Percentiles rank a stretch among this genome's conserved stretches.
phyloP scores from a whole-genome alignment of 2,329 filamentous ascomycete species.

The Rhynchosporium secalis region DNA sequence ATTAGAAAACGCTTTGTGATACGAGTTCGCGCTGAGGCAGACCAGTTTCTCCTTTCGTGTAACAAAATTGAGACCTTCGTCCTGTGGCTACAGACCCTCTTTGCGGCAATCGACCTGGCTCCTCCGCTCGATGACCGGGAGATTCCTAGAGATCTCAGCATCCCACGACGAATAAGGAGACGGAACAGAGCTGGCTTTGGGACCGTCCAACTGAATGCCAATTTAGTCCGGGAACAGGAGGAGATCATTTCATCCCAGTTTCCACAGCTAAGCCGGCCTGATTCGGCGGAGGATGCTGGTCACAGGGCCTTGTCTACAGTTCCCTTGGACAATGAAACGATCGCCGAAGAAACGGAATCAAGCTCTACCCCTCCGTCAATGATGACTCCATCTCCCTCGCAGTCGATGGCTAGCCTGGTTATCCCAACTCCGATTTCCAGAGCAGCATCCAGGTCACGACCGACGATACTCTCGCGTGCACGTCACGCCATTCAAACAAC shows the following conservation, averaged over 20 bases:
- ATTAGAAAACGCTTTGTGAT: conserved; percentile 58
- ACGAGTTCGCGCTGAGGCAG: conserved; percentile 69
- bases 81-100: conserved; percentile 66
- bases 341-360: conserved; percentile 19
- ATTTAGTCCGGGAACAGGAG: conserved; percentile 30
- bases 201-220: conserved; percentile 21
- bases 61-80: conserved; percentile 65
- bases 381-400: neutral
- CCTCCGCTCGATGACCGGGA: conserved; percentile 69
- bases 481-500: conserved; percentile 16
- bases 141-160: conserved; percentile 61
- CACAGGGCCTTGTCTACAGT: neutral
- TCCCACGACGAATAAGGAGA: conserved; percentile 46
- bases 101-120: conserved; percentile 72
- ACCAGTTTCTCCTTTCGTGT: conserved; percentile 72
- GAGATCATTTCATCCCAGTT: conserved; percentile 33
- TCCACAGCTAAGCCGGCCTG: conserved; percentile 24
- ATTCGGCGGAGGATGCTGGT: conserved; percentile 7
- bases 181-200: conserved; percentile 25
- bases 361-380: conserved; percentile 9
- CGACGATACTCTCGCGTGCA: conserved; percentile 18
- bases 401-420: neutral
- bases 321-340: conserved; percentile 5
- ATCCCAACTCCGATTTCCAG: conserved; percentile 1
- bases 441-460: conserved; percentile 5